A percentile compares a stretch with the other conserved stretches of the same genome.
phyloP scores from a whole-genome alignment of 306 rosid species.

The Sphenostylis stenocarpa region DNA sequence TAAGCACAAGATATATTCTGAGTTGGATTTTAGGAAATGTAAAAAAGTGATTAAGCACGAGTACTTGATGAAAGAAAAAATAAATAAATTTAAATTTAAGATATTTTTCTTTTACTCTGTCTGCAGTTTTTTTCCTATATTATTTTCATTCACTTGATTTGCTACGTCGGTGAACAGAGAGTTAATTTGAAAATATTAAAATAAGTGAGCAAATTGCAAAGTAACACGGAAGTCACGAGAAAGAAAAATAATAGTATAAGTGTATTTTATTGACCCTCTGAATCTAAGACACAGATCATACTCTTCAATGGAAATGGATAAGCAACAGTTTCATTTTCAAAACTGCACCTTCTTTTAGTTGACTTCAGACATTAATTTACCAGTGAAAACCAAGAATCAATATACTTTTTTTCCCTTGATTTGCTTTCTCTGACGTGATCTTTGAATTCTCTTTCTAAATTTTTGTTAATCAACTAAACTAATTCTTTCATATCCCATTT shows the following conservation, averaged over 20 bases:
- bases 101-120: too few relatives aligned
- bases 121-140: too few relatives aligned
- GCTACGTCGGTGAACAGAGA: too few relatives aligned
- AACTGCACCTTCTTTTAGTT: constrained; percentile 16
- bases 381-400: background rate
- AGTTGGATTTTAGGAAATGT: constrained; percentile 29
- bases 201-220: constrained; percentile 27
- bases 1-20: constrained; percentile 28
- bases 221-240: background rate
- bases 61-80: background rate
- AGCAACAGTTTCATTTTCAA: background rate
- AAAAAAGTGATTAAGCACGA: constrained; percentile 1
- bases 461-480: background rate
- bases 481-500: background rate
- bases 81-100: too few relatives aligned
- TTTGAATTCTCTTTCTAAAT: constrained; percentile 18
- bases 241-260: background rate
- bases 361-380: constrained; percentile 9
- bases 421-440: constrained; percentile 9
- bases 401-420: background rate
- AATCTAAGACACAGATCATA: background rate
- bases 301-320: background rate
- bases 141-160: too few relatives aligned
- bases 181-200: background rate
- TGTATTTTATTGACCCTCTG: constrained; percentile 42